A percentile compares a stretch with the other conserved stretches of the same genome.
Conservation (phyloP, 2,329 filamentous ascomycete species). For the Microcyclospora tardicrescens region DNA sequence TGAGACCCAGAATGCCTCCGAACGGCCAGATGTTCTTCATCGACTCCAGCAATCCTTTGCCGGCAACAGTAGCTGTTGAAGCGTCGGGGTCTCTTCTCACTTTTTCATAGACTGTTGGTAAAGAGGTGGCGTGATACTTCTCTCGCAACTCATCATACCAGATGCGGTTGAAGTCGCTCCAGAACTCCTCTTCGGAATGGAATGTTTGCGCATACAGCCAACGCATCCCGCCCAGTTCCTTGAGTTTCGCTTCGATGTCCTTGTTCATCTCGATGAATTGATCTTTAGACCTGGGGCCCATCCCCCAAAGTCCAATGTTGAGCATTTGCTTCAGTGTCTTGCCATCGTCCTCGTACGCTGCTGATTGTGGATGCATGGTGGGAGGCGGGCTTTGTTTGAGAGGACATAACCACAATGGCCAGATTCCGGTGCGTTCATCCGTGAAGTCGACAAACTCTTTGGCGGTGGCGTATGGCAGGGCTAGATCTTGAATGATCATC, state of each 20-base stretch:
- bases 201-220: conserved; percentile 59
- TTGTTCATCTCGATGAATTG: conserved; percentile 44
- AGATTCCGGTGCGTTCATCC: conserved; percentile 28
- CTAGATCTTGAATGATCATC: conserved; percentile 54
- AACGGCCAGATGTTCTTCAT: conserved; percentile 22
- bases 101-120: conserved; percentile 57
- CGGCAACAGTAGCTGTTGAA: conserved; percentile 2
- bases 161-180: conserved; percentile 47
- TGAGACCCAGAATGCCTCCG: conserved; percentile 26
- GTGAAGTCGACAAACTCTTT: conserved; percentile 33
- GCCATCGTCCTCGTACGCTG: conserved; percentile 12
- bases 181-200: conserved; percentile 56
- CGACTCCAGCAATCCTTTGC: conserved; percentile 1
- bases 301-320: conserved; percentile 54
- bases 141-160: conserved; percentile 47
- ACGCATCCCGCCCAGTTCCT: conserved; percentile 51
- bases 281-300: conserved; percentile 28
- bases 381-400: conserved; percentile 21
- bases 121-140: conserved; percentile 45
- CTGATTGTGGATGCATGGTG: conserved; percentile 21
- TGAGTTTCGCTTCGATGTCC: conserved; percentile 46
- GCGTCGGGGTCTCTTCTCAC: conserved; percentile 38
- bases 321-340: conserved; percentile 28
- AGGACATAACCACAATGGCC: conserved; percentile 38
- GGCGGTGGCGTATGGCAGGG: conserved; percentile 30